These are phyloP conservation scores for Botryotinia globosa DNA, from an alignment of 2,329 filamentous ascomycete species.

Conservation along the genomic window DNA sequence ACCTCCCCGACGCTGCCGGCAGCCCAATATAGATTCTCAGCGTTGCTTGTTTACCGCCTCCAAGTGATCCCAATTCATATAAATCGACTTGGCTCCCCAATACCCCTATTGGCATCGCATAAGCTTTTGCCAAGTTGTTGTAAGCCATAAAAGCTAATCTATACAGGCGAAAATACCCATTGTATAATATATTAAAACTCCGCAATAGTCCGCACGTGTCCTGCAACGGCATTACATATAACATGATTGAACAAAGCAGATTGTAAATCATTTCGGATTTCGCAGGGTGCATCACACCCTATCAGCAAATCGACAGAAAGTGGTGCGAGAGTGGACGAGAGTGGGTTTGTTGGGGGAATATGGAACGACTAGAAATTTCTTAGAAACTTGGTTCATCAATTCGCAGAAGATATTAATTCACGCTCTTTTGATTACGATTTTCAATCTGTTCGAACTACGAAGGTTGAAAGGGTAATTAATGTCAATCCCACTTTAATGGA, in stretches of 20 bases:
- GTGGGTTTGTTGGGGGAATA: background rate
- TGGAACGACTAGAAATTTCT: background rate
- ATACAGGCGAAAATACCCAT: background rate
- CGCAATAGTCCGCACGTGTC: background rate
- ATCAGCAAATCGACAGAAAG: background rate
- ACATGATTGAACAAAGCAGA: background rate
- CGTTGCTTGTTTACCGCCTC: constrained; percentile 6
- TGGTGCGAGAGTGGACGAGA: background rate
- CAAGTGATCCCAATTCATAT: background rate
- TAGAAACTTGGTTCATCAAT: background rate
- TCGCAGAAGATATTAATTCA: background rate
- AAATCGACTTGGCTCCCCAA: background rate
- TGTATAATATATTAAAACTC: background rate
- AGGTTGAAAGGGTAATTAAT: too few species aligned
- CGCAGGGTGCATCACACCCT: background rate
- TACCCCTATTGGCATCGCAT: background rate
- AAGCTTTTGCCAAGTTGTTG: background rate
- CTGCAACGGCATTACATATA: background rate
- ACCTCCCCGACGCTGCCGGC: background rate
- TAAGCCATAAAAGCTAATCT: background rate
- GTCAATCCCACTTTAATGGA: too few species aligned
- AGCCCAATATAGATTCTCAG: background rate
- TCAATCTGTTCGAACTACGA: too few species aligned
- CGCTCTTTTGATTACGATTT: background rate
- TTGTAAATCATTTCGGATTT: background rate